Base-by-base conservation (phyloP, 352 stramenopile genomes). In the Phytophthora gonapodyides region DNA sequence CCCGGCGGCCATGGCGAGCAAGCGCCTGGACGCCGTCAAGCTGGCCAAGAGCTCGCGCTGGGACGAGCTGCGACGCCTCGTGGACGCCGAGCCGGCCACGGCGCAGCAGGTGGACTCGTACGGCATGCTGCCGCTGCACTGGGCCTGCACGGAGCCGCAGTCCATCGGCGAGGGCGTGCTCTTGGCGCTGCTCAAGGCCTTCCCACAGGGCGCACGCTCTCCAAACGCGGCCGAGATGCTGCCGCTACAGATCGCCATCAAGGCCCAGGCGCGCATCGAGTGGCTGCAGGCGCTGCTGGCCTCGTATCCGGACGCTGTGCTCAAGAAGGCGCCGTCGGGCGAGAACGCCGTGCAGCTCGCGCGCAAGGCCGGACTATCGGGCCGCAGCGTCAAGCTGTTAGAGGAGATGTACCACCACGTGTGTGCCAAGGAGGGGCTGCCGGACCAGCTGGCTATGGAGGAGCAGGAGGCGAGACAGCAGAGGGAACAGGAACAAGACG, bases 371-470 rank as follows among this genome's bases (percentile, higher is more conserved):
- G 75, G 58, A 0, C 56, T 94, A 30, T 75, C 83, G 5, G 42
- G 62, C 49, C 80, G 82, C 27, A 90, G 81, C n/a, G 42, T 94
- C 33, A 83, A 87, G 13, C 61, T 96, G 33, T 66, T 96, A 0
- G 87, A 96, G 51, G 87, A 96, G 38, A 96, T 96, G 87, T 91
- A 90, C 52, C 81, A 89, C 53, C 87, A 96, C 55, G 84, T 96
- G 31, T 92, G 82, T 54, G 69, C 84, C 27, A 88, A 90, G 48
- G 68, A 79, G 31, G 81, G 82, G 1, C 71, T 88, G 27, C 71
- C 79, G 15, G 81, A 89, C 52, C 69, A 76, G 15, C 13, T 73
- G 21, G 74, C 84, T 6, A 53, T 89, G n/a, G 79, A 77, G 27
- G 71, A 80, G 11, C 67, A 82, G 36, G 78, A 84, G 33, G 50